Percentiles rank a stretch among this genome's conserved stretches.
Evolutionary conservation across 2,329 filamentous ascomycete genomes (phyloP).

Genomic region (Daldinia sp.): DNA sequence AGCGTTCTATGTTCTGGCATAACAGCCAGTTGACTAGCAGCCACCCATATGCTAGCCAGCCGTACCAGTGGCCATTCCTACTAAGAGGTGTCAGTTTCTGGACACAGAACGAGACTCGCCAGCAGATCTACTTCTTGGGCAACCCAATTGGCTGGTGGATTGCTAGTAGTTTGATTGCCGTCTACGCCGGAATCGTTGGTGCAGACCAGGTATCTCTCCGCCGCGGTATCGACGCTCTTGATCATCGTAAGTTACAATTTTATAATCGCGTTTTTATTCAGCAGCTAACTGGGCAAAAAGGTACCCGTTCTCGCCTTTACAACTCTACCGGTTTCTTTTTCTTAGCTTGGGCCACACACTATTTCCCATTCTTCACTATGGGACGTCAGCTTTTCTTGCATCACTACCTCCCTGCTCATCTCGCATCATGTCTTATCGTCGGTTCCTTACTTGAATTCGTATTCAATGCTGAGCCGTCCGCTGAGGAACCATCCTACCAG

Average conservation of each 20-base stretch:
- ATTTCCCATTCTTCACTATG: constrained; percentile 98
- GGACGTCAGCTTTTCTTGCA: constrained; percentile 97
- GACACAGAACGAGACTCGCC: constrained; percentile 92
- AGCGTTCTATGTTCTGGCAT: constrained; percentile 99
- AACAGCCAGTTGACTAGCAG: constrained; percentile 98
- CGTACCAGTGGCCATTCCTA: constrained; percentile 97
- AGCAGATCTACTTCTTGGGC: constrained; percentile 98
- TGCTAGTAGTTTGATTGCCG: constrained; percentile 87
- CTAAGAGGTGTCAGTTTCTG: constrained; percentile 98
- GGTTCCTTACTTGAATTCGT: constrained; percentile 94
- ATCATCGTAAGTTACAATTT: constrained; percentile 78
- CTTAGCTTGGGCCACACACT: constrained; percentile 96
- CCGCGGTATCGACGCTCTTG: constrained; percentile 90
- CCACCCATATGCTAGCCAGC: constrained; percentile 93
- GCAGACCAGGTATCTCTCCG: constrained; percentile 94
- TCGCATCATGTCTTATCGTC: constrained; percentile 88
- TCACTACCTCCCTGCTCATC: constrained; percentile 94
- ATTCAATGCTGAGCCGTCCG: constrained; percentile 84
- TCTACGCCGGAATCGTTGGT: constrained; percentile 89
- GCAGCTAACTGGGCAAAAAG: constrained; percentile 52
- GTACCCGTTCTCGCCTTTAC: constrained; percentile 91
- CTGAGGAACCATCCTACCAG: constrained; percentile 61
- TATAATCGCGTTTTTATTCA: neutral
- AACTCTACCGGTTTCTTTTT: constrained; percentile 99
- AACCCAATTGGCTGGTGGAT: constrained; percentile 99